Evolutionary conservation across 441 rosid species (phyloP), one percentile per base, ranked within the genome.

Genomic region (Croton laevigatus): DNA sequence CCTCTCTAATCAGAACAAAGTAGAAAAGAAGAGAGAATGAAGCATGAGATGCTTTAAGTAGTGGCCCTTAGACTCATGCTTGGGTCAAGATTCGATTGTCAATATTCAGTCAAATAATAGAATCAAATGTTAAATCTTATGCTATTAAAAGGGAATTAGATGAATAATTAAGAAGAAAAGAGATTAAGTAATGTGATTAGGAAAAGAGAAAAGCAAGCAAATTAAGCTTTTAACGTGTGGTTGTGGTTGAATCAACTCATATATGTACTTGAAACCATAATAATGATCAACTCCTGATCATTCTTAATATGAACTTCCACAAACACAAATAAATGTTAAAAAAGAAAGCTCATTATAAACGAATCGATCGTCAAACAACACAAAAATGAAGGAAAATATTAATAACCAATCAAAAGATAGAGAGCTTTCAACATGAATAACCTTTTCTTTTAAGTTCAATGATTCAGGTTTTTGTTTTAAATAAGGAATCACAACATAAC

Each of bases 31-130:
- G 3, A 49, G 32, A 71, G 65, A 70, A 73, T 68, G 68, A 71
- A 74, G 83, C 75, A 81, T 81, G 65, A 62, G 84, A 81, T 85
- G 82, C 87, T 83, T 69, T 20, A 69, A 59, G 60, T 75, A 73
- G 81, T 73, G 87, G 87, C 72, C 68, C 59, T 74, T 49, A 55
- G 36, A 68, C 61, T 58, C 61, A 42, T 69, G 62, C 55, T 61
- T 68, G 23, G 22, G 75, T 76, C 81, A 79, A 77, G 80, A 80
- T 76, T 78, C 75, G 13, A 74, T 70, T 59, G 59, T 49, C 68
- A 68, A 80, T 6, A 62, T 75, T 73, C 70, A 75, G 81, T 80
- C 83, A 77, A 49, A 77, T 60, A 54, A 57, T 65, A 16, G 63
- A 69, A 71, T 61, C 59, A 48, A 65, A 64, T 60, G 58, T 62